Evolutionary conservation across 192 early-diverging fungal species (phyloP).

Genomic region (Allomyces macrogynus): DNA sequence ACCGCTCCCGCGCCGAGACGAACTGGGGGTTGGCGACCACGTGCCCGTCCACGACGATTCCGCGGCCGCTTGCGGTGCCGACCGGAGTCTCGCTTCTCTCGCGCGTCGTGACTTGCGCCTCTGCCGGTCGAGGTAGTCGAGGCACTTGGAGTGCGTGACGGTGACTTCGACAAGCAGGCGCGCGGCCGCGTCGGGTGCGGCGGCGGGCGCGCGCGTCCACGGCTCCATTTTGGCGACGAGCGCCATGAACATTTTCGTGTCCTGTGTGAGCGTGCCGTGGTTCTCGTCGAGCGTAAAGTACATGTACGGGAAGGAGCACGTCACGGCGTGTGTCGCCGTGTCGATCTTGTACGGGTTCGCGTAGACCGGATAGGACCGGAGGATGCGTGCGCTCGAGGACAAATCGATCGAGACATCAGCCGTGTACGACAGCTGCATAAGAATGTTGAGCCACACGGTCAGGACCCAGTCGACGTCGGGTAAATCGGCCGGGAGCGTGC

Average conservation of each 20-base stretch:
- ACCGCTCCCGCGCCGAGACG: background rate
- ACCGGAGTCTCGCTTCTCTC: background rate
- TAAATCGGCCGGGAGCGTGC: background rate
- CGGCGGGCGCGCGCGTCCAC: background rate
- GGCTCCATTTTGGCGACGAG: background rate
- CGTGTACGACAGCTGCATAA: background rate
- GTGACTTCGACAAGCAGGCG: background rate
- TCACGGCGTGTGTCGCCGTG: background rate
- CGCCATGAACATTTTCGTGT: background rate
- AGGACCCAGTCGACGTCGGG: background rate
- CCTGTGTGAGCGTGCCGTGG: background rate
- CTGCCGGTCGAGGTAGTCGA: background rate
- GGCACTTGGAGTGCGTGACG: background rate
- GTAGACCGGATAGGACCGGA: background rate
- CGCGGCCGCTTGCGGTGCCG: background rate
- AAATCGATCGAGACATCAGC: background rate
- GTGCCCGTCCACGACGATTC: too few relatives aligned
- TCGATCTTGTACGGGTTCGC: background rate
- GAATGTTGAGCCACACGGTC: background rate
- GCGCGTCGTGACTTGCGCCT: background rate
- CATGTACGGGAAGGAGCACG: background rate
- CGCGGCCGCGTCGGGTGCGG: background rate
- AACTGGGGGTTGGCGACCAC: background rate
- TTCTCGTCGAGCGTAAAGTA: background rate
- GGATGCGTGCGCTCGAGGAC: background rate